Percentiles rank a stretch among this genome's conserved stretches.
These are phyloP conservation scores for Syzygium oleosum DNA, from an alignment of 345 rosid genomes.

Conservation along the genomic window DNA sequence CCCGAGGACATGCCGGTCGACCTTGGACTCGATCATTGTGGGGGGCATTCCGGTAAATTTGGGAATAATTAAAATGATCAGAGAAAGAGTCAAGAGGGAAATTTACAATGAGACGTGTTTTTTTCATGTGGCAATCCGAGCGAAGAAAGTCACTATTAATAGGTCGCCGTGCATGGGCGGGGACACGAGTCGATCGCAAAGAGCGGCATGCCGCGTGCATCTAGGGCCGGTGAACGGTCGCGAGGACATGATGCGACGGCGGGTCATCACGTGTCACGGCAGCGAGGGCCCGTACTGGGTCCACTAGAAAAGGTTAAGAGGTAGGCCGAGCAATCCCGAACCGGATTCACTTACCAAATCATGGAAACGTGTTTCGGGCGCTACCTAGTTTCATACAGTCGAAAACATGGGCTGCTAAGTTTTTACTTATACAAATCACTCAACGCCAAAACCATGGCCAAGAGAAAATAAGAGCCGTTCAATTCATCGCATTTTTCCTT, in stretches of 20 bases:
- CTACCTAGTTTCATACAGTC: background rate
- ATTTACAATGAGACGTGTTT: background rate
- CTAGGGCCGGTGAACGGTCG: background rate
- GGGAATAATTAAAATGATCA: no score
- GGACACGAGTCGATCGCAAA: background rate
- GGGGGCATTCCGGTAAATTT: background rate
- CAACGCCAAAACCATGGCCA: no score
- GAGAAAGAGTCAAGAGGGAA: background rate
- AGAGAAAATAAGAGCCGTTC: background rate
- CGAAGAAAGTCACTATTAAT: background rate
- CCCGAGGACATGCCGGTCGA: background rate
- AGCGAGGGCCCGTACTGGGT: background rate
- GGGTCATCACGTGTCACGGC: background rate
- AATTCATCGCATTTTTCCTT: background rate
- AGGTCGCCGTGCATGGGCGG: background rate
- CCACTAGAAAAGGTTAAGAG: background rate
- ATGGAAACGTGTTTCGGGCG: background rate
- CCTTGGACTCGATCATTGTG: background rate
- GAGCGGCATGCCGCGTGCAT: background rate
- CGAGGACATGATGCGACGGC: rapidly evolving
- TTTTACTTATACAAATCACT: no score
- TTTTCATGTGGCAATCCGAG: background rate
- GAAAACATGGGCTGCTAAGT: background rate
- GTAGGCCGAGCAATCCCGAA: background rate
- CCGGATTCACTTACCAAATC: background rate